Conservation (phyloP, 148 eudicot species). For the Heliosperma pusillum region DNA sequence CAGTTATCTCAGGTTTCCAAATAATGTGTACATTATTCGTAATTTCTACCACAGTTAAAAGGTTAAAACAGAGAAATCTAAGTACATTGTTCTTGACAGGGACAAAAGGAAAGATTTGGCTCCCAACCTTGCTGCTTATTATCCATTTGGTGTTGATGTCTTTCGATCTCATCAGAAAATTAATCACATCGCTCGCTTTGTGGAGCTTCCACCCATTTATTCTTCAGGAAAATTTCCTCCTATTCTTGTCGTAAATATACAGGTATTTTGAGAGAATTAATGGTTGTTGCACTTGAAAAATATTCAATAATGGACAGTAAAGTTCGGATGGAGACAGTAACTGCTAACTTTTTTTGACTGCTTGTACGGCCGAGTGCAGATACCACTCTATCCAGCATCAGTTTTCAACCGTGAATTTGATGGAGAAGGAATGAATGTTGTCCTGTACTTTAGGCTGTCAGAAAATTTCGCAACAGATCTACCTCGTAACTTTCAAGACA, state of each 20-base stretch:
- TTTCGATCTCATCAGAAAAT: constrained; percentile 79
- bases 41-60: background rate
- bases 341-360: background rate
- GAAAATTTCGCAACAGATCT: constrained; percentile 68
- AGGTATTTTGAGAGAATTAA: constrained; percentile 36
- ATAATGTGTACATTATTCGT: background rate
- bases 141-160: constrained; percentile 87
- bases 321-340: no score
- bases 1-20: constrained; percentile 58
- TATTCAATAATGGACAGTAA: background rate
- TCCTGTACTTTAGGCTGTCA: constrained; percentile 75
- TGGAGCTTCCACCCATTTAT: constrained; percentile 66
- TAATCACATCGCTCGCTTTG: constrained; percentile 79
- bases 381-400: constrained; percentile 80
- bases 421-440: constrained; percentile 84
- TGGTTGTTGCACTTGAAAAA: no score
- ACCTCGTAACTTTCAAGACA: constrained; percentile 76
- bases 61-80: background rate
- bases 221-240: constrained; percentile 65
- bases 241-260: constrained; percentile 83
- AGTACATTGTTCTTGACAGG: constrained; percentile 32
- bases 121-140: constrained; percentile 60
- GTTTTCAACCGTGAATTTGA: constrained; percentile 74
- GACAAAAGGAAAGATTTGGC: constrained; percentile 88
- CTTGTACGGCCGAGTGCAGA: constrained; percentile 27